Evolutionary conservation across 23 red algal genomes (phyloP), one percentile per base, ranked within the genome.

Genomic region (Gracilaria caudata): DNA sequence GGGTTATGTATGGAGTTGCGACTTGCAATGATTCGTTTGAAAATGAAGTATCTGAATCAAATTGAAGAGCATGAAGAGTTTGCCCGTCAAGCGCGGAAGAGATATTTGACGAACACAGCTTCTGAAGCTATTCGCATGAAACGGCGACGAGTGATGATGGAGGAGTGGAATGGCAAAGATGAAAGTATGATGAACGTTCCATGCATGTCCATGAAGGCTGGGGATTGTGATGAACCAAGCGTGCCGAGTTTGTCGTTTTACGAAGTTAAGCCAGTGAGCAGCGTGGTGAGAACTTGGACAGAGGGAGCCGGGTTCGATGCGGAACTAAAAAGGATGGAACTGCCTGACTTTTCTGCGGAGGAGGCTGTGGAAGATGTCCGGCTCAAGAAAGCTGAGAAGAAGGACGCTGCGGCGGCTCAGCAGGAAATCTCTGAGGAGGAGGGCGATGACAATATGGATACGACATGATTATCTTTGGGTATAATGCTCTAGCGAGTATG

Each of bases 1-100:
- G 40, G 70, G 43, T 24, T 75, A 40, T 75, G 70, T 40, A 45
- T 49, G 38, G 70, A 75, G 43, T 17, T 75, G 25, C 37, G 70
- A 16, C 37, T 75, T 49, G 70, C 70, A 25, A 75, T 75, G 70
- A 75, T 75, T 75, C 70, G 70, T 13, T 26, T 75, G 40, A 75
- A 75, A 36, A 75, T 75, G 70, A 75, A 75, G 70, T 36, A 75
- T 8, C 25, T 75, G 38, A 47, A 36, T 28, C 70, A 75, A 46
- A 75, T 75, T 24, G 70, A 75, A 29, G 40, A 75, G 21, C 70
- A 46, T 36, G 70, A 75, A 29, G 70, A 75, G 19, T 75, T 75
- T 75, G 37, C 4, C 20, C 70, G 40, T 21, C 70, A 75, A 36
- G 70, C 70, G 37, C 70, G 70, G 26, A 75, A 47, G 25, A 43